Evolutionary conservation across 352 stramenopile genomes (phyloP), one percentile per base, ranked within the genome.

Genomic region (Sclerospora graminicola): DNA sequence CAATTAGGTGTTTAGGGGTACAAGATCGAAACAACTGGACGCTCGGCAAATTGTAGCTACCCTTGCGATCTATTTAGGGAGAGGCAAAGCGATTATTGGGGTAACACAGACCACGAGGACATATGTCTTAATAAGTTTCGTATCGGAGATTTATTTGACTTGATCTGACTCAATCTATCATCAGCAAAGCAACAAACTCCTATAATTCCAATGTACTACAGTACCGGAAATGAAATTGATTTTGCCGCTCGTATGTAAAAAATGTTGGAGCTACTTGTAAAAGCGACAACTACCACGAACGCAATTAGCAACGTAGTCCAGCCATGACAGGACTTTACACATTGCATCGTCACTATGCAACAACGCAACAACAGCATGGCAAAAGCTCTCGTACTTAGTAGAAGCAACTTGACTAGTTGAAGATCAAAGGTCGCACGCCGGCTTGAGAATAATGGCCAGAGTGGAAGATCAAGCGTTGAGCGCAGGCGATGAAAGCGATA

Each of bases 341-440:
- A 42, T 51, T 26, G 26, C 34, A 51, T 42, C 16, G 37, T 21
- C 23, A 54, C 53, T 52, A 60, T 45, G 40, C 21, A 9, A 40
- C 52, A 39, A 66, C 45, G 24, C 23, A 15, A 36, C 36, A 39
- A 18, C 21, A 26, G 21, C 60, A 55, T 66, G 60, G 54, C 54
- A 51, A 36, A 46, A 43, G 14, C 15, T 51, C 31, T 60, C 51
- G 54, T 58, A 69, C 55, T 57, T 63, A 63, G 33, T 8, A n/a
- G 35, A 20, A 8, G 2, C 15, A 0, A 6, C 4, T 11, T 58
- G 55, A 47, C 52, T 35, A 44, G 41, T 52, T 53, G 54, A 55
- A 59, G 30, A 16, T 8, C 30, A 16, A 8, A 8, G 26, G 31
- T 51, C 23, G 23, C 29, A 8, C 48, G 43, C 21, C 37, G 10